Percentiles rank a stretch among this genome's conserved stretches.
Conservation (phyloP, 768 basidiomycete species). For the Pholiota microspora region DNA sequence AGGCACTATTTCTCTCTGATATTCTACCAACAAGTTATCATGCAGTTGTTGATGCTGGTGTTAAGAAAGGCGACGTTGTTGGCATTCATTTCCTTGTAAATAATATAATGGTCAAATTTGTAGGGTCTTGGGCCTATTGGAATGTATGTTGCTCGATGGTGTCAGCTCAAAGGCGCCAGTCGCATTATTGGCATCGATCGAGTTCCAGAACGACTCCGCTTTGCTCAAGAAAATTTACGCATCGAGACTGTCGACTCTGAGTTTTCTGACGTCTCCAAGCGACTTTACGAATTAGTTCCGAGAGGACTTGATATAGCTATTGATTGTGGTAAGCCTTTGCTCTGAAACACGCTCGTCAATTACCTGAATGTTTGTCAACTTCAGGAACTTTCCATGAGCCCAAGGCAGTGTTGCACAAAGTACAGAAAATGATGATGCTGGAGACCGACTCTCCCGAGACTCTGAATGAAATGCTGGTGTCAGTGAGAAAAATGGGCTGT, state of each 20-base stretch:
- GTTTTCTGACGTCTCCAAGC: slow-evolving; percentile 46
- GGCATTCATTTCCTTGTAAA: too few species aligned
- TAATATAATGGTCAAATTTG: too few species aligned
- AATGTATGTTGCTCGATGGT: slow-evolving; percentile 57
- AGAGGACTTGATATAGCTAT: slow-evolving; percentile 64
- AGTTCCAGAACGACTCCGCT: slow-evolving; percentile 43
- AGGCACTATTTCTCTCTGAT: slow-evolving; percentile 55
- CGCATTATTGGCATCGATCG: slow-evolving; percentile 73
- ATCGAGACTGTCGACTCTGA: slow-evolving; percentile 58
- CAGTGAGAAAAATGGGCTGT: slow-evolving; percentile 54
- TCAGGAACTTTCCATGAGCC: slow-evolving; percentile 68
- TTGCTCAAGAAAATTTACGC: slow-evolving; percentile 44
- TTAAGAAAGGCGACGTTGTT: slow-evolving; percentile 69
- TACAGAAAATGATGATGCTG: slow-evolving; percentile 67
- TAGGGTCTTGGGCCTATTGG: slow-evolving; percentile 70
- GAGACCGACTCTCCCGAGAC: slow-evolving; percentile 76
- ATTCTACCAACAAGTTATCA: slow-evolving; percentile 76
- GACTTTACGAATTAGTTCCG: slow-evolving; percentile 58
- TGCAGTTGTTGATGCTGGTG: slow-evolving; percentile 67
- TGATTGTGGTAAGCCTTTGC: slow-evolving; percentile 39
- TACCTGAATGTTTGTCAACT: background rate
- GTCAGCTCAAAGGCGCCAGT: slow-evolving; percentile 63
- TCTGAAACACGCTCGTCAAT: background rate
- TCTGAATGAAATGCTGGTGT: slow-evolving; percentile 44
- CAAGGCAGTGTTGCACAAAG: slow-evolving; percentile 61